Conservation (phyloP, 179 eudicot species). For the Carnegiea gigantea region DNA sequence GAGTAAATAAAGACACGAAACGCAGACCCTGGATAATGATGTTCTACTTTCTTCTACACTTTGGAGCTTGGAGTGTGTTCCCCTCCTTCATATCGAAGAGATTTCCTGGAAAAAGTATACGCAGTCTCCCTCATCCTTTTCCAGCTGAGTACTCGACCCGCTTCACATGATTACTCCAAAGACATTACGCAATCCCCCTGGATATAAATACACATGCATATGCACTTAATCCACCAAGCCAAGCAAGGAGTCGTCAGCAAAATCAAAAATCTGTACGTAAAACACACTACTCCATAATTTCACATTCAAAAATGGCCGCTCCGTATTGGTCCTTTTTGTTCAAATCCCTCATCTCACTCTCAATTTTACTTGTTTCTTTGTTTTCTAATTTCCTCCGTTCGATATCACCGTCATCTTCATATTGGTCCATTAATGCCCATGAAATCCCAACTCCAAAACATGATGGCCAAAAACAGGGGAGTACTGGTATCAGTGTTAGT, state of each 20-base stretch:
- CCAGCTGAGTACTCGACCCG: not conserved
- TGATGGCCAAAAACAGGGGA: not conserved
- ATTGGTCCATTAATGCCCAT: not conserved
- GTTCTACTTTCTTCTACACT: not conserved
- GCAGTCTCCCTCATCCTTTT: not conserved
- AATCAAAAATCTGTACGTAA: not conserved
- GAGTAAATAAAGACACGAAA: not conserved
- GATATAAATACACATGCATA: not conserved
- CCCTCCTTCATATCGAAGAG: not conserved
- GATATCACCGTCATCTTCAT: not conserved
- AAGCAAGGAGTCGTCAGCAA: not conserved
- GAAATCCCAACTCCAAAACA: not conserved
- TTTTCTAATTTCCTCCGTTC: not conserved
- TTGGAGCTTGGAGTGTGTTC: not conserved
- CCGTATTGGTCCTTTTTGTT: not conserved
- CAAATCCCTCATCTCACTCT: not conserved
- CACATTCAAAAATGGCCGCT: not conserved
- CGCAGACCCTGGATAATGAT: too few relatives aligned
- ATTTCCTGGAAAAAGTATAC: constrained; percentile 1
- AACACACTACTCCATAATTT: not conserved
- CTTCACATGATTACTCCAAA: not conserved
- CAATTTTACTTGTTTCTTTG: not conserved
- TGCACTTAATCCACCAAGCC: not conserved
- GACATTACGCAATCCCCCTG: not conserved
- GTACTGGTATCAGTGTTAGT: not conserved